Conservation (phyloP, 768 basidiomycete species). For the Calocybe cyanea region DNA sequence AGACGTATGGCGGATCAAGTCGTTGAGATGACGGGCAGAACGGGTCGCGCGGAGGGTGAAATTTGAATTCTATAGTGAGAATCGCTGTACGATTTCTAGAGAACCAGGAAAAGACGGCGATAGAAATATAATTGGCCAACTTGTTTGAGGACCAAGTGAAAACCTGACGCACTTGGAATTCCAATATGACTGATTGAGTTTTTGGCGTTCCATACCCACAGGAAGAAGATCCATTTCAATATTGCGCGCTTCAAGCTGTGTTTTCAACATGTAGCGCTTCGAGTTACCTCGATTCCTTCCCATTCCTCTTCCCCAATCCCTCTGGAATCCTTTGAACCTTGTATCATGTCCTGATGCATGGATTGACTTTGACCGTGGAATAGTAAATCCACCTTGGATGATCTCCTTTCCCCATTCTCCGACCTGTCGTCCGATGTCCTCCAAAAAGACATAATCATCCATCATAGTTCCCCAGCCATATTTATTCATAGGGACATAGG, state of each 20-base stretch:
- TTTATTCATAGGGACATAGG: slow-evolving; percentile 76
- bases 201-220: slow-evolving; percentile 76
- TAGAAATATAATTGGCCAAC: slow-evolving; percentile 7
- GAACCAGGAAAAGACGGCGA: neutral
- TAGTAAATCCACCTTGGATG: slow-evolving; percentile 52
- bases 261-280: slow-evolving; percentile 66
- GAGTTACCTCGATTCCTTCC: slow-evolving; percentile 34
- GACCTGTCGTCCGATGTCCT: slow-evolving; percentile 77
- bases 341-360: slow-evolving; percentile 16
- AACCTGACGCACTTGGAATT: slow-evolving; percentile 63
- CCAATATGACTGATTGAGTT: slow-evolving; percentile 78
- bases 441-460: slow-evolving; percentile 84
- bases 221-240: slow-evolving; percentile 78
- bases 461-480: slow-evolving; percentile 87
- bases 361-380: slow-evolving; percentile 18
- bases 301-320: slow-evolving; percentile 22
- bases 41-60: slow-evolving; percentile 51
- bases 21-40: slow-evolving; percentile 35
- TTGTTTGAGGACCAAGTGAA: slow-evolving; percentile 8
- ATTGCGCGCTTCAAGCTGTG: slow-evolving; percentile 62
- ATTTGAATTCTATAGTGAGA: slow-evolving; percentile 70
- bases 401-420: slow-evolving; percentile 72
- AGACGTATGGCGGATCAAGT: slow-evolving; percentile 37
- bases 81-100: slow-evolving; percentile 62
- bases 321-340: slow-evolving; percentile 23